Evolutionary conservation across 345 rosid genomes (phyloP).

Genomic region (Melastoma malabathricum): DNA sequence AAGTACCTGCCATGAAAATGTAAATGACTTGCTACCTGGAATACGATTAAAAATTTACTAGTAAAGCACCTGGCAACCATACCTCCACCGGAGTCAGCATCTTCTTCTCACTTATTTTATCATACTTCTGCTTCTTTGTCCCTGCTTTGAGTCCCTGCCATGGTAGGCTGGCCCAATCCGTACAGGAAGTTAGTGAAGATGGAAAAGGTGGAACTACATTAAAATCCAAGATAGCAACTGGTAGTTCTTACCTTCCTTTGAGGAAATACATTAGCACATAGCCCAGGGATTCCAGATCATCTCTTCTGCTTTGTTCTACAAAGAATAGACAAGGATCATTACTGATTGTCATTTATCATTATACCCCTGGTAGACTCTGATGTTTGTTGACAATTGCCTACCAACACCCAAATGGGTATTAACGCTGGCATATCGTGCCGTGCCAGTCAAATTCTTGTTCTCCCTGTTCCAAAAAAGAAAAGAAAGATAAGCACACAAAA

Average conservation of each 20-base stretch:
- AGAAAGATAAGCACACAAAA: background rate
- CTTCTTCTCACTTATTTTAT: conserved; percentile 92
- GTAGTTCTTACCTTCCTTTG: conserved; percentile 58
- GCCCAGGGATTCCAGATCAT: conserved; percentile 96
- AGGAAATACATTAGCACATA: conserved; percentile 92
- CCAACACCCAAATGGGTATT: conserved; percentile 97
- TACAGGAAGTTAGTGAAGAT: conserved; percentile 1
- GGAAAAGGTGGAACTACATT: conserved; percentile 1
- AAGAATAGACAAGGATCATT: conserved; percentile 1
- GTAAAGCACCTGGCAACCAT: conserved; percentile 1
- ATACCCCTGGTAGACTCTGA: background rate
- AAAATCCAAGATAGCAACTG: background rate
- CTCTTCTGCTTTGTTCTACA: conserved; percentile 97
- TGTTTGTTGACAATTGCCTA: conserved; percentile 11
- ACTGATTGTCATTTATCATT: background rate
- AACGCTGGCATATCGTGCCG: conserved; percentile 94
- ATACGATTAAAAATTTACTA: background rate
- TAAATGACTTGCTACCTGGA: background rate
- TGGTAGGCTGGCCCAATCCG: conserved; percentile 54
- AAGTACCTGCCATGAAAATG: conserved; percentile 36
- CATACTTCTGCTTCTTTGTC: conserved; percentile 94
- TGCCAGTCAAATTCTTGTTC: conserved; percentile 89
- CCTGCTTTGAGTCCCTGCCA: conserved; percentile 97
- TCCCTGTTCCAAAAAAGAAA: conserved; percentile 33
- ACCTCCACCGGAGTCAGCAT: conserved; percentile 87